Percentiles rank a stretch among this genome's conserved stretches.
Evolutionary conservation across 1,284 basidiomycete genomes (phyloP).

Genomic region (Ganoderma leucocontextum): DNA sequence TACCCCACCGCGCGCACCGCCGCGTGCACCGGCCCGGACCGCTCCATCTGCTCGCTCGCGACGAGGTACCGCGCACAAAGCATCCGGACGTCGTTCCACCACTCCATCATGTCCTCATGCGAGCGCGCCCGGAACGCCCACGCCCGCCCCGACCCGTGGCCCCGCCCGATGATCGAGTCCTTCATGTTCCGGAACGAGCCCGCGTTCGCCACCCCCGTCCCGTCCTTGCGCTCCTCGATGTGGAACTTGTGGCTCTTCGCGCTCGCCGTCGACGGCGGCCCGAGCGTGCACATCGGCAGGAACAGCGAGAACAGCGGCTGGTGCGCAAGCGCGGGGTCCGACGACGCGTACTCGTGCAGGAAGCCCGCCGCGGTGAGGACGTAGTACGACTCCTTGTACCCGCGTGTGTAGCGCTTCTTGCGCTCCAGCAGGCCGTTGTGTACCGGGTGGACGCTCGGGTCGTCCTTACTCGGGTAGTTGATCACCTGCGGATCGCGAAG

Average conservation of each 20-base stretch:
- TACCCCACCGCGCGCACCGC: conserved; percentile 93
- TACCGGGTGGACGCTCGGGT: conserved; percentile 88
- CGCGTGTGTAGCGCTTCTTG: conserved; percentile 96
- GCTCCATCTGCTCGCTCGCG: conserved; percentile 93
- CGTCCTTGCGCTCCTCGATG: conserved; percentile 92
- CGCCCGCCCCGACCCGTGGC: conserved; percentile 63
- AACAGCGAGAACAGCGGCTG: conserved; percentile 91
- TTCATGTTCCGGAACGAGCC: conserved; percentile 57
- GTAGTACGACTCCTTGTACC: conserved; percentile 90
- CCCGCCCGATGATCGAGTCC: conserved; percentile 42
- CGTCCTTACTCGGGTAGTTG: conserved; percentile 93
- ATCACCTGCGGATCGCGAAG: conserved; percentile 84
- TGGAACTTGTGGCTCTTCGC: conserved; percentile 95
- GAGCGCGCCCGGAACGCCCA: conserved; percentile 93
- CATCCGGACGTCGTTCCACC: conserved; percentile 99
- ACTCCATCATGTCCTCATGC: conserved; percentile 99
- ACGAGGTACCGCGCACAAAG: conserved; percentile 96
- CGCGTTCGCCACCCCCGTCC: conserved; percentile 67
- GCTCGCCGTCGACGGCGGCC: conserved; percentile 83
- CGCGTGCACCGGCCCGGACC: conserved; percentile 92
- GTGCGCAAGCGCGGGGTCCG: conserved; percentile 75
- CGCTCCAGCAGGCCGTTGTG: conserved; percentile 94
- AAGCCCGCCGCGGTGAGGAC: conserved; percentile 96
- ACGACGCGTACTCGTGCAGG: conserved; percentile 89
- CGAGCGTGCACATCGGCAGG: conserved; percentile 95